Base-by-base conservation (phyloP, 768 basidiomycete genomes). In the Pluteus cervinus region DNA sequence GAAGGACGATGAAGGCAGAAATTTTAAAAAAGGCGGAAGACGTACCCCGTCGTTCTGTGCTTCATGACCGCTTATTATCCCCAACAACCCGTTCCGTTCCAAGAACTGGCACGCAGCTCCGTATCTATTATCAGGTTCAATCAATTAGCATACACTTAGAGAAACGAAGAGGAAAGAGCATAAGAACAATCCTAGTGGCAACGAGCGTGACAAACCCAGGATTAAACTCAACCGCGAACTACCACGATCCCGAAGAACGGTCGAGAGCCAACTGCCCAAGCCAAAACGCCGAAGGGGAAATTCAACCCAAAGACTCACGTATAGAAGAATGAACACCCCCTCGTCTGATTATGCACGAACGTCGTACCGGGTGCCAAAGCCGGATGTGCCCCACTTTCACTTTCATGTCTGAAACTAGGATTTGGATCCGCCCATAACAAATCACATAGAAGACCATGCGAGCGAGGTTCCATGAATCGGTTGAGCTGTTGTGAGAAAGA, bases 341-440 rank as follows among this genome's bases (percentile, higher is more conserved):
- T 68, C 2, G 86, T 88, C 37, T 71, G 68, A 46, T 98, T 98
- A 52, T 88, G 84, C 20, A 85, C 62, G 48, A 79, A 88, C 1
- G 66, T 66, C 14, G 73, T 69, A 3, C 77, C 79, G 2, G 64
- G 63, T 0, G 71, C 62, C 45, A 93, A 41, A 29, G 68, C 61
- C 53, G 74, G 60, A 39, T 75, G 62, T 43, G 56, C 45, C 31
- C 63, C 55, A 14, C 66, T 63, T 38, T 81, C 71, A 4, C 75
- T 68, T 56, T 94, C 91, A 51, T 83, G 74, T 11, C 91, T 94
- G 52, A 87, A 98, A 49, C 84, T 85, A 16, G 75, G 73, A 16
- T 93, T 74, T 5, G 94, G 94, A 56, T 98, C 94, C 0, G 93
- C 79, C 94, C 94, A 99, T 4, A 99, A 72, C 22, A 99, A 65